These are phyloP conservation scores for Lactarius indigo DNA, from an alignment of 768 basidiomycete species.

Conservation along the genomic window DNA sequence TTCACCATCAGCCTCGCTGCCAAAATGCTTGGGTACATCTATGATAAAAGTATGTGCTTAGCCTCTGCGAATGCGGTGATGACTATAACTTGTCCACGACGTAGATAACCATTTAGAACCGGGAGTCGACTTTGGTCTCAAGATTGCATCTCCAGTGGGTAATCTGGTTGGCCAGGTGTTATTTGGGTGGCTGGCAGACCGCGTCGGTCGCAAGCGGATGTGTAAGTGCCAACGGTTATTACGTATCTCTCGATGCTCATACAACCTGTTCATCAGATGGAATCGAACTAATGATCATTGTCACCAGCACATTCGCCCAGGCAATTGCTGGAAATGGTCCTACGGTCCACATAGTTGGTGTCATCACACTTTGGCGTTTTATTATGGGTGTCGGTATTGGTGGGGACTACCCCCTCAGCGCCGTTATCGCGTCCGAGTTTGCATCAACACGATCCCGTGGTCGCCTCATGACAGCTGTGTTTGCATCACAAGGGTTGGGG, in stretches of 20 bases:
- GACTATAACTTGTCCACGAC: neutral
- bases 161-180: slow-evolving; percentile 42
- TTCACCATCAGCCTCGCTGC: slow-evolving; percentile 88
- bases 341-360: slow-evolving; percentile 69
- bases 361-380: slow-evolving; percentile 80
- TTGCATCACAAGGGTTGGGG: slow-evolving; percentile 89
- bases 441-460: slow-evolving; percentile 77
- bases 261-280: slow-evolving; percentile 46
- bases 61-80: neutral
- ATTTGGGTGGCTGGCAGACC: slow-evolving; percentile 45
- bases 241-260: neutral
- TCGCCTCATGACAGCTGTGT: slow-evolving; percentile 86
- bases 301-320: slow-evolving; percentile 74
- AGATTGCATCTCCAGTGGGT: slow-evolving; percentile 42
- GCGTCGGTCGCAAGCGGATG: slow-evolving; percentile 50
- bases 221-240: slow-evolving; percentile 42
- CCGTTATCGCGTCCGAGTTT: slow-evolving; percentile 88
- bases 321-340: slow-evolving; percentile 71
- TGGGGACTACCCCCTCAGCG: slow-evolving; percentile 83
- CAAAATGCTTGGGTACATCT: slow-evolving; percentile 81
- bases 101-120: slow-evolving; percentile 37
- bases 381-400: slow-evolving; percentile 83
- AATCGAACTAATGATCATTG: slow-evolving; percentile 76
- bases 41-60: slow-evolving; percentile 38
- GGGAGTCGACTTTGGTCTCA: slow-evolving; percentile 40